phyloP scores from a whole-genome alignment of 2,329 filamentous ascomycete genomes.

The Sclerotinia minor region DNA sequence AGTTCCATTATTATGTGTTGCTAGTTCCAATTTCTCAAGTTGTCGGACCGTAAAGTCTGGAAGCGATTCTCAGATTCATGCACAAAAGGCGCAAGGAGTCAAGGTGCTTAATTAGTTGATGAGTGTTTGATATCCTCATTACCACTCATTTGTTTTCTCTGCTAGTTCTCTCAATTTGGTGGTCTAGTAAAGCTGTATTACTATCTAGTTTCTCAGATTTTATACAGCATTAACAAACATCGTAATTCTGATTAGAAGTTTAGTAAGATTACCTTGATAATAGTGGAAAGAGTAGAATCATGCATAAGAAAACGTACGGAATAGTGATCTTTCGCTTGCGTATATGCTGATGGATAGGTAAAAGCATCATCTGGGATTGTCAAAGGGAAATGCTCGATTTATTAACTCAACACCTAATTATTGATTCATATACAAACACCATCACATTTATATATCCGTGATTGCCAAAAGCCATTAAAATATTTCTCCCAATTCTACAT shows the following conservation, averaged over 20 bases:
- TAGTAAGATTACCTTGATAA: neutral
- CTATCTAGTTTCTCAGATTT: neutral
- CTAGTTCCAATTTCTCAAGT: neutral
- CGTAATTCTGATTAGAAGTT: too few relatives aligned
- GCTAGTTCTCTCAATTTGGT: neutral
- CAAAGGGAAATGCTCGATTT: neutral
- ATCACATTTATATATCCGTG: neutral
- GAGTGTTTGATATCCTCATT: too few relatives aligned
- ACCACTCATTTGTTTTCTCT: neutral
- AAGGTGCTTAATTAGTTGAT: neutral
- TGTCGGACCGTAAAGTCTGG: neutral
- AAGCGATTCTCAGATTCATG: neutral
- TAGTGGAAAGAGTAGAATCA: neutral
- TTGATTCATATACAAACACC: too few relatives aligned
- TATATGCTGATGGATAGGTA: neutral
- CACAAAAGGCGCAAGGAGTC: too few relatives aligned
- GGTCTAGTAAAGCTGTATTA: neutral
- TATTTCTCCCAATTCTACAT: neutral
- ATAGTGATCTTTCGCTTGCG: neutral
- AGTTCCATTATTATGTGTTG: neutral
- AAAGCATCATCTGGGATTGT: neutral
- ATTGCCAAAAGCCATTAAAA: neutral
- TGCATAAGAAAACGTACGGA: neutral
- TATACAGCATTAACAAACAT: fast-evolving
- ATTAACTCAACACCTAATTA: too few relatives aligned